Evolutionary conservation across 2,329 filamentous ascomycete species (phyloP).

Genomic region (Penicillium sp.): DNA sequence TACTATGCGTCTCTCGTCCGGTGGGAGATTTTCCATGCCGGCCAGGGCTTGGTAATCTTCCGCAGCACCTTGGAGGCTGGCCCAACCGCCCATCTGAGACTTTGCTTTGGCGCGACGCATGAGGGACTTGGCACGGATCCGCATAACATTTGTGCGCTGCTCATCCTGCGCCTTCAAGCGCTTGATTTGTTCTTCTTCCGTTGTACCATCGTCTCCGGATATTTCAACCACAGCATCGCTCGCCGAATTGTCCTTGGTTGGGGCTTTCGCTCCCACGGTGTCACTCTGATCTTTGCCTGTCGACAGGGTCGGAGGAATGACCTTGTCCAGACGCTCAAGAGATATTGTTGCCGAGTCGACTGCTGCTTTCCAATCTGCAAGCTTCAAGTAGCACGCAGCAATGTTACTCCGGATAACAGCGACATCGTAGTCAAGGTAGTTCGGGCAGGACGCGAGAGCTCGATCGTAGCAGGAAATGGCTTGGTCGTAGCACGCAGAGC

Average conservation of each 20-base stretch:
- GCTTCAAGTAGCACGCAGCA: constrained; percentile 80
- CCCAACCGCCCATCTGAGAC: constrained; percentile 72
- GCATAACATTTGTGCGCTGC: constrained; percentile 62
- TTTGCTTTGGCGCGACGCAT: constrained; percentile 73
- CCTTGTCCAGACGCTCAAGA: constrained; percentile 66
- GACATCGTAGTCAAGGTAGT: constrained; percentile 81
- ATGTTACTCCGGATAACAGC: constrained; percentile 87
- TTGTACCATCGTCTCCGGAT: constrained; percentile 41
- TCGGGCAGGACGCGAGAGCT: constrained; percentile 73
- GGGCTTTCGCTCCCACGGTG: constrained; percentile 17
- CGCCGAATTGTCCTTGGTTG: constrained; percentile 11
- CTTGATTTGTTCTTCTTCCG: constrained; percentile 44
- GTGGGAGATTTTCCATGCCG: constrained; percentile 56
- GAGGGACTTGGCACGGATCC: constrained; percentile 78
- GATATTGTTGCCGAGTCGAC: constrained; percentile 70
- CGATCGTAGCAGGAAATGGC: constrained; percentile 81
- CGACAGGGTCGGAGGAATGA: constrained; percentile 48
- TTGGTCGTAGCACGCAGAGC: constrained; percentile 65
- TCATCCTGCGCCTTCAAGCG: constrained; percentile 46
- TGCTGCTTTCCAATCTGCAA: constrained; percentile 80
- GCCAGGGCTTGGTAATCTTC: constrained; percentile 74
- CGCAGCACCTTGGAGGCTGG: constrained; percentile 71
- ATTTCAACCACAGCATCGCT: constrained; percentile 50
- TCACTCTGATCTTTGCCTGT: constrained; percentile 18
- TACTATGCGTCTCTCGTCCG: constrained; percentile 66